Percentiles rank a stretch among this genome's conserved stretches.
phyloP scores from a whole-genome alignment of 176 grass and related monocot species.

The Avena atlantica region DNA sequence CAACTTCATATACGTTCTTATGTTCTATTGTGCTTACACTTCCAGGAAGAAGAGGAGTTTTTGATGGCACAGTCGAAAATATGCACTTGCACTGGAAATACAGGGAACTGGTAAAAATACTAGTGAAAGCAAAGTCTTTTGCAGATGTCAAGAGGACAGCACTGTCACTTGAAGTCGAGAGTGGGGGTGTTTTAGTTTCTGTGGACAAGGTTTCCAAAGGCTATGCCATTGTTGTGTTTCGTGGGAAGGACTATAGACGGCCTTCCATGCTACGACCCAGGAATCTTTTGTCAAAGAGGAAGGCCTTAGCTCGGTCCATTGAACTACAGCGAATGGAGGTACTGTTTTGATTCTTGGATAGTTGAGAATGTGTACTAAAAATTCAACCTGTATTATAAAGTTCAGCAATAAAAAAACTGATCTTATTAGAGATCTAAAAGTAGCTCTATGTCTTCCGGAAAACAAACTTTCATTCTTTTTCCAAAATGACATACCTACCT shows the following conservation, averaged over 20 bases:
- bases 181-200: constrained; percentile 80
- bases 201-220: constrained; percentile 97
- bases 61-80: constrained; percentile 93
- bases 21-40: neutral
- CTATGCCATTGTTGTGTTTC: constrained; percentile 82
- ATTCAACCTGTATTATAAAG: neutral
- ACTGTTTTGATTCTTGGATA: constrained; percentile 21
- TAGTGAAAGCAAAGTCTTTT: constrained; percentile 79
- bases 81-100: constrained; percentile 99
- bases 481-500: neutral
- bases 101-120: constrained; percentile 88
- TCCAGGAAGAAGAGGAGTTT: constrained; percentile 93
- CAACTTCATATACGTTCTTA: constrained; percentile 22
- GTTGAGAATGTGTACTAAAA: neutral
- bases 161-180: constrained; percentile 89
- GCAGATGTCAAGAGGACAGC: constrained; percentile 72
- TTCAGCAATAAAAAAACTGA: neutral
- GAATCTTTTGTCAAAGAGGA: constrained; percentile 87
- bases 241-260: constrained; percentile 72
- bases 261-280: constrained; percentile 69
- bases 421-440: constrained; percentile 12
- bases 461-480: neutral
- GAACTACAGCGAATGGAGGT: constrained; percentile 91
- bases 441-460: constrained; percentile 1
- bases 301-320: constrained; percentile 88